These are phyloP conservation scores for Phaeosphaeria sp. DNA, from an alignment of 2,329 filamentous ascomycete species.

Conservation along the genomic window DNA sequence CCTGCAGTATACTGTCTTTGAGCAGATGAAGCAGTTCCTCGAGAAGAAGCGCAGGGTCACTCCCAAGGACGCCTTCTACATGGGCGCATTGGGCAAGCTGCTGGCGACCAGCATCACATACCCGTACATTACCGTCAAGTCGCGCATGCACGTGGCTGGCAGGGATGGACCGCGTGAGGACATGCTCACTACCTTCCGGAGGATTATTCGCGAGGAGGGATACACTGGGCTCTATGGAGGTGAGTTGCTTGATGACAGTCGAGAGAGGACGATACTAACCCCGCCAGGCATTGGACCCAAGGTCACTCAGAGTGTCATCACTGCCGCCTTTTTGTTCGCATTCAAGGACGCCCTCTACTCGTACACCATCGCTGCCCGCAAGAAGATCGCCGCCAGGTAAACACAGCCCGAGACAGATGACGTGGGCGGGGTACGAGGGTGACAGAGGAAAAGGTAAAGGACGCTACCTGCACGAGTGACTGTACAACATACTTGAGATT, in stretches of 20 bases:
- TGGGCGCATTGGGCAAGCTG: constrained; percentile 93
- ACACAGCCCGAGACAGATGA: neutral
- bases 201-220: constrained; percentile 88
- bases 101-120: constrained; percentile 94
- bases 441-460: neutral
- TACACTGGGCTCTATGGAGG: constrained; percentile 92
- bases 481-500: constrained; percentile 43
- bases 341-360: constrained; percentile 98
- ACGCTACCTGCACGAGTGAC: neutral
- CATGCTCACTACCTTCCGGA: constrained; percentile 77
- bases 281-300: constrained; percentile 86
- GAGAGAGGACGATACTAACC: constrained; percentile 8
- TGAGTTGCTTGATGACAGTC: constrained; percentile 52
- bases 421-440: neutral
- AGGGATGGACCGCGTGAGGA: constrained; percentile 79
- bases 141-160: constrained; percentile 90
- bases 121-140: constrained; percentile 99
- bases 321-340: constrained; percentile 93
- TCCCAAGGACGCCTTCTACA: constrained; percentile 84
- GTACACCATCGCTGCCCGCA: constrained; percentile 73
- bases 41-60: constrained; percentile 81
- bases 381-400: constrained; percentile 52
- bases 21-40: constrained; percentile 92
- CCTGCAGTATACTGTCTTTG: constrained; percentile 97
- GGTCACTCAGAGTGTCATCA: constrained; percentile 95